Percentiles rank a stretch among this genome's conserved stretches.
These are phyloP conservation scores for Salix caprea DNA, from an alignment of 345 rosid genomes.

Conservation along the genomic window DNA sequence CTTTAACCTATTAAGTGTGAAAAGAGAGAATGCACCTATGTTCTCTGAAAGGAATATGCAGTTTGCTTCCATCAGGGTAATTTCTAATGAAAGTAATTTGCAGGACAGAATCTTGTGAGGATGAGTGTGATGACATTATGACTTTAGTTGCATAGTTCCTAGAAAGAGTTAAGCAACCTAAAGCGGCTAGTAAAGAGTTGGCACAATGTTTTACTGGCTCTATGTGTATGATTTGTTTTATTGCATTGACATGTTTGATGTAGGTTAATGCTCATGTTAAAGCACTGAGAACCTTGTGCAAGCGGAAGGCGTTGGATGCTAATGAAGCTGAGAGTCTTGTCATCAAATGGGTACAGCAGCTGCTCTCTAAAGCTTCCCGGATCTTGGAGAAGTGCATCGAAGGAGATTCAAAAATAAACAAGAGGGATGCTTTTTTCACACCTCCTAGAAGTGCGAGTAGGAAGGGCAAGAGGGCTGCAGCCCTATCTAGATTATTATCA, in stretches of 20 bases:
- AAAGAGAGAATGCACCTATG: no score
- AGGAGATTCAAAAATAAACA: slow-evolving; percentile 33
- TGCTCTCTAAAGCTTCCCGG: slow-evolving; percentile 56
- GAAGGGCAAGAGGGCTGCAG: slow-evolving; percentile 42
- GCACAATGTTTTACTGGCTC: no score
- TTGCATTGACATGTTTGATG: slow-evolving; percentile 23
- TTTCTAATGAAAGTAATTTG: not conserved
- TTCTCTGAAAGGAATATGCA: not conserved
- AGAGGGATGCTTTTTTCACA: slow-evolving; percentile 44
- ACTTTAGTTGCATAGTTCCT: no score
- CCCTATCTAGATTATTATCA: slow-evolving; percentile 35
- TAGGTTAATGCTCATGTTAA: slow-evolving; percentile 94
- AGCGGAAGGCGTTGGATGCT: slow-evolving; percentile 52
- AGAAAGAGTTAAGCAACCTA: no score
- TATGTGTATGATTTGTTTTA: not conserved
- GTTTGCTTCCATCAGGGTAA: not conserved
- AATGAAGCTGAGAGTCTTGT: slow-evolving; percentile 68
- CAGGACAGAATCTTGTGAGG: no score
- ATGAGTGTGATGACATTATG: no score
- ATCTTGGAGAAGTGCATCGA: slow-evolving; percentile 62
- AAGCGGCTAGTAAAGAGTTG: no score
- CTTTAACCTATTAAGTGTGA: not conserved
- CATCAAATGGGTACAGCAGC: slow-evolving; percentile 59
- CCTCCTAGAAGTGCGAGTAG: slow-evolving; percentile 55
- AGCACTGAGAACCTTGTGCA: slow-evolving; percentile 81